phyloP scores from a whole-genome alignment of 176 grass and related monocot genomes.

The Aegilops longissima region DNA sequence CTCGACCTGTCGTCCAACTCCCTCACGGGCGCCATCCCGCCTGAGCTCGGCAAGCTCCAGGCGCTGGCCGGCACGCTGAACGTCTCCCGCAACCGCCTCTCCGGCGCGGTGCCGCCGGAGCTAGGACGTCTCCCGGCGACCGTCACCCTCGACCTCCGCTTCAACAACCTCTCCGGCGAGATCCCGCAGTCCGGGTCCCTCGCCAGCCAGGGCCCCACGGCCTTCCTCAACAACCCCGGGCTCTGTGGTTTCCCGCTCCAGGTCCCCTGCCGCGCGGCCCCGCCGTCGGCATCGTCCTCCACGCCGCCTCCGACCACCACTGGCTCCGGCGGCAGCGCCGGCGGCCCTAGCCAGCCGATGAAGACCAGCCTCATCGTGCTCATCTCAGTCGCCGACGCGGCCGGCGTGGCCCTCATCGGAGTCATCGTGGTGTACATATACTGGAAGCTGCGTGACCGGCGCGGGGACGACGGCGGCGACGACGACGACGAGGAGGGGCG shows the following conservation, averaged over 20 bases:
- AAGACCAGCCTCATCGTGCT: conserved; percentile 56
- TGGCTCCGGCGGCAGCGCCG: not conserved
- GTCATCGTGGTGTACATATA: conserved; percentile 70
- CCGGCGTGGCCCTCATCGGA: conserved; percentile 68
- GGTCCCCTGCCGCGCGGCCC: conserved; percentile 55
- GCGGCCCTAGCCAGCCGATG: conserved; percentile 31
- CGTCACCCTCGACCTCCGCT: conserved; percentile 73
- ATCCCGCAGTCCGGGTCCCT: conserved; percentile 75
- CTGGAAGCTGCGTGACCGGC: conserved; percentile 69
- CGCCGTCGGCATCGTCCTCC: not conserved
- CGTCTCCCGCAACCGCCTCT: conserved; percentile 67
- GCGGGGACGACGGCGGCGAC: conserved; percentile 8
- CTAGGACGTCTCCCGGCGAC: conserved; percentile 65
- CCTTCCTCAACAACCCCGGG: conserved; percentile 68
- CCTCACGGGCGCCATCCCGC: conserved; percentile 52
- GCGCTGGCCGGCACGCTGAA: conserved; percentile 73
- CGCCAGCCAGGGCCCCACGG: conserved; percentile 76
- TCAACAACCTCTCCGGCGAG: conserved; percentile 89
- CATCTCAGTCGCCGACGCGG: conserved; percentile 62
- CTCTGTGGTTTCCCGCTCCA: conserved; percentile 90
- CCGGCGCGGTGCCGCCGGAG: conserved; percentile 52
- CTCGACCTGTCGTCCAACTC: conserved; percentile 77
- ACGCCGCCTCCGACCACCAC: not conserved
- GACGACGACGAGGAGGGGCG: conserved; percentile 20
- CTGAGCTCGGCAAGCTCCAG: conserved; percentile 50